phyloP scores from a whole-genome alignment of 2,329 filamentous ascomycete species.

The Xylariaceae sp. region DNA sequence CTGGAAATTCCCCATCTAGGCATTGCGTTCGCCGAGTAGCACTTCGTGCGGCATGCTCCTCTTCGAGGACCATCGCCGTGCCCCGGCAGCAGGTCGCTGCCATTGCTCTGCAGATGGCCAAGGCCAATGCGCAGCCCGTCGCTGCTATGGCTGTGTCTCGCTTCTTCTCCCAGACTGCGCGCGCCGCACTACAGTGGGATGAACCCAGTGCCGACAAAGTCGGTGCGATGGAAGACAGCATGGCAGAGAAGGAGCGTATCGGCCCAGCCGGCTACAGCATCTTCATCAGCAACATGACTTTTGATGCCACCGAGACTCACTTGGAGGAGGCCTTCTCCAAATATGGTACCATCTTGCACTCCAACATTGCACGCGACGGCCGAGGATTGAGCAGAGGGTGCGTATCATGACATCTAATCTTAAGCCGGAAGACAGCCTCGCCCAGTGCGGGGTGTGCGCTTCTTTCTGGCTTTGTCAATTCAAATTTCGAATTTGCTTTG shows the following conservation, averaged over 20 bases:
- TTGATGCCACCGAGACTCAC: constrained; percentile 58
- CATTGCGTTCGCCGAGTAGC: constrained; percentile 32
- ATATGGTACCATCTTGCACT: constrained; percentile 27
- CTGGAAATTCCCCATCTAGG: constrained; percentile 18
- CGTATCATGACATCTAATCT: constrained; percentile 7
- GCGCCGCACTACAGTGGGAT: constrained; percentile 17
- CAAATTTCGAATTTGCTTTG: background rate
- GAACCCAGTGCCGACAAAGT: background rate
- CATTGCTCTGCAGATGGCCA: constrained; percentile 27
- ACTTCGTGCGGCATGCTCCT: constrained; percentile 29
- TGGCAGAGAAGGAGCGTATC: background rate
- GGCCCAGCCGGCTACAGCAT: constrained; percentile 34
- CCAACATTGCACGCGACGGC: constrained; percentile 26
- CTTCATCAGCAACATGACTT: constrained; percentile 66
- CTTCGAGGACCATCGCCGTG: constrained; percentile 23
- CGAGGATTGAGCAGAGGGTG: constrained; percentile 32
- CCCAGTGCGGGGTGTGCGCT: too few species aligned
- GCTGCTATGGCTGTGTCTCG: constrained; percentile 22
- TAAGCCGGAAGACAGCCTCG: too few species aligned
- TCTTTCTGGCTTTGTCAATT: too few species aligned
- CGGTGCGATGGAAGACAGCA: background rate
- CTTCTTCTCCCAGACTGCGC: constrained; percentile 30
- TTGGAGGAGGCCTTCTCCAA: constrained; percentile 53
- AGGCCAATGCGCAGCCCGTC: constrained; percentile 22
- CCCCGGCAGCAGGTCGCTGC: constrained; percentile 29